Evolutionary conservation across 1,284 basidiomycete genomes (phyloP).

Genomic region (Naganishia sp.): DNA sequence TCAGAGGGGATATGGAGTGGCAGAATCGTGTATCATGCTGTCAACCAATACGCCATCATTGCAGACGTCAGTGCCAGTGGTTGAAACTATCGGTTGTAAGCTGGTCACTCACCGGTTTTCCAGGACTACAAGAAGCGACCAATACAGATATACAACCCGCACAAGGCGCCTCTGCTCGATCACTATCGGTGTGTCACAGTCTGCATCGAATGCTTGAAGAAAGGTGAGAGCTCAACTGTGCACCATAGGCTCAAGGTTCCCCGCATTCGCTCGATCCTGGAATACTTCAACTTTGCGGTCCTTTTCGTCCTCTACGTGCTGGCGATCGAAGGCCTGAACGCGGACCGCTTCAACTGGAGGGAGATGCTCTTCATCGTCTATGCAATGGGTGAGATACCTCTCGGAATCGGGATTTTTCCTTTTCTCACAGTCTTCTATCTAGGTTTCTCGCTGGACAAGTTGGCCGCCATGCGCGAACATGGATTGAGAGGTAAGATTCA

Average conservation of each 20-base stretch:
- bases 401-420: slow-evolving; percentile 5
- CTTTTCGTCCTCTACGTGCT: slow-evolving; percentile 80
- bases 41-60: slow-evolving; percentile 79
- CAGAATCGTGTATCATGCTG: slow-evolving; percentile 83
- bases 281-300: slow-evolving; percentile 78
- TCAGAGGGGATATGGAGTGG: slow-evolving; percentile 61
- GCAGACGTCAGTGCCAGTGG: slow-evolving; percentile 65
- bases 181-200: slow-evolving; percentile 70
- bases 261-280: slow-evolving; percentile 80
- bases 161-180: slow-evolving; percentile 85
- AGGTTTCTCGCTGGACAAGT: slow-evolving; percentile 84
- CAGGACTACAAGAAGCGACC: slow-evolving; percentile 91
- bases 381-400: slow-evolving; percentile 60
- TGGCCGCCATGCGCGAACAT: slow-evolving; percentile 91
- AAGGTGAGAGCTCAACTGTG: background rate
- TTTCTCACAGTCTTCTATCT: slow-evolving; percentile 14
- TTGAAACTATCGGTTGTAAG: background rate
- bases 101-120: background rate
- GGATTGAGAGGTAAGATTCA: slow-evolving; percentile 64
- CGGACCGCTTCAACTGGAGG: slow-evolving; percentile 62
- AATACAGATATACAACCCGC: slow-evolving; percentile 90
- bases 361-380: slow-evolving; percentile 80
- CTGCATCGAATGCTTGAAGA: background rate
- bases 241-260: slow-evolving; percentile 79
- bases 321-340: slow-evolving; percentile 73